Evolutionary conservation across 2,329 filamentous ascomycete genomes (phyloP).

Genomic region (Dothiorella sarmentorum): DNA sequence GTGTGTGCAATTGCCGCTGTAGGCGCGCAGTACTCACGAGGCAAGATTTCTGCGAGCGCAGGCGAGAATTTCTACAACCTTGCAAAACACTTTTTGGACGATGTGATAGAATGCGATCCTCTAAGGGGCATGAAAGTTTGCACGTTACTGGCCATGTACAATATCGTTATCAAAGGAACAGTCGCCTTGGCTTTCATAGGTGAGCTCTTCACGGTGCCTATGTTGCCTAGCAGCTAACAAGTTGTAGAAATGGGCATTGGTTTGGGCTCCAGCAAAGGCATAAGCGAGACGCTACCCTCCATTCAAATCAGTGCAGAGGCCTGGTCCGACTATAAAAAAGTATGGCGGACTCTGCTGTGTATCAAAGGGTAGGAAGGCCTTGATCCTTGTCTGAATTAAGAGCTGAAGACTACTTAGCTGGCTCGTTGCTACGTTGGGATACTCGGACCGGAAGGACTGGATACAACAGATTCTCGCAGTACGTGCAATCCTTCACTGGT

Average conservation of each 20-base stretch:
- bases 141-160: conserved; percentile 25
- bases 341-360: conserved; percentile 22
- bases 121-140: conserved; percentile 25
- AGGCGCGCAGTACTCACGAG: conserved; percentile 21
- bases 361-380: conserved; percentile 17
- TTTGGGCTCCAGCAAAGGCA: conserved; percentile 18
- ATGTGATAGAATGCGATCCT: conserved; percentile 22
- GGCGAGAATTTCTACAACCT: conserved; percentile 24
- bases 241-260: conserved; percentile 23
- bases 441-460: conserved; percentile 8
- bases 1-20: conserved; percentile 24
- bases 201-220: conserved; percentile 3
- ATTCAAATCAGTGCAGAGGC: neutral
- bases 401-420: conserved; percentile 17
- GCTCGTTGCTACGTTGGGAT: conserved; percentile 23
- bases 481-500: neutral
- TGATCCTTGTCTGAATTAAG: too few species aligned
- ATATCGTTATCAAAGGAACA: conserved; percentile 23
- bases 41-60: conserved; percentile 18
- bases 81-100: conserved; percentile 22
- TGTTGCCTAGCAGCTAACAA: neutral
- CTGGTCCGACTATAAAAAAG: conserved; percentile 20
- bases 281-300: too few species aligned
- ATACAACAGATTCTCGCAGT: neutral
- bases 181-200: conserved; percentile 25